Conservation (phyloP, 768 basidiomycete genomes). For the Boletellus sp. region DNA sequence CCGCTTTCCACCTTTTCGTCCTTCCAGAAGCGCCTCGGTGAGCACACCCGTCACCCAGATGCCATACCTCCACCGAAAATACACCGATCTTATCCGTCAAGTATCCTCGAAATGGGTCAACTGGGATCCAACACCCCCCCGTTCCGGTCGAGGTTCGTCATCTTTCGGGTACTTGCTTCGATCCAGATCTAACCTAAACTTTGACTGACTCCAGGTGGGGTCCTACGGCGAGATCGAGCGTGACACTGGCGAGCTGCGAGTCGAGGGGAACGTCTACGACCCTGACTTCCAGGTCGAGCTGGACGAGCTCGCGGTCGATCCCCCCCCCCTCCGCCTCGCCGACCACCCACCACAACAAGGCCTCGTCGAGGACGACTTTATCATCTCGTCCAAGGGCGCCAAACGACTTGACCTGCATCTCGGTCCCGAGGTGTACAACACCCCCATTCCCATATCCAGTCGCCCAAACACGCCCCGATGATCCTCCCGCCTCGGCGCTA, state of each 20-base stretch:
- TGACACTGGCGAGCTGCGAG: conserved; percentile 28
- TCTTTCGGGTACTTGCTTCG: not conserved
- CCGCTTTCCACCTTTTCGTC: not conserved
- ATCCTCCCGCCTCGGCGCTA: too few relatives aligned
- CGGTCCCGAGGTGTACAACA: conserved; percentile 21
- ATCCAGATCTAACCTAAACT: not conserved
- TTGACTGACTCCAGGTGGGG: conserved; percentile 32
- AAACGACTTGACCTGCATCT: conserved; percentile 6
- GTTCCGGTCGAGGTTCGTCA: conserved; percentile 28
- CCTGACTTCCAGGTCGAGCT: conserved; percentile 15
- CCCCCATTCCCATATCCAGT: not conserved
- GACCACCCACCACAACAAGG: conserved; percentile 14
- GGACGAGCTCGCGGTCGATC: not conserved
- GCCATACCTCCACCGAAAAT: conserved; percentile 28
- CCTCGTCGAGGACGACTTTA: conserved; percentile 18
- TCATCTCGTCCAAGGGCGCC: conserved; percentile 26
- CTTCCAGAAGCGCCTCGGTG: not conserved
- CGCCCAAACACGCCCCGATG: not conserved
- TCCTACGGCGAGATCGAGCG: conserved; percentile 31
- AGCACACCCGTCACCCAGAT: conserved; percentile 2
- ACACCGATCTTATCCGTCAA: conserved; percentile 31
- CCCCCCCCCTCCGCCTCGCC: conserved; percentile 3
- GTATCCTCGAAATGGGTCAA: conserved; percentile 37
- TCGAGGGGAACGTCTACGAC: conserved; percentile 34
- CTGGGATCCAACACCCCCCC: conserved; percentile 38